phyloP scores from a whole-genome alignment of 306 rosid genomes.

The Cucumis hystrix region DNA sequence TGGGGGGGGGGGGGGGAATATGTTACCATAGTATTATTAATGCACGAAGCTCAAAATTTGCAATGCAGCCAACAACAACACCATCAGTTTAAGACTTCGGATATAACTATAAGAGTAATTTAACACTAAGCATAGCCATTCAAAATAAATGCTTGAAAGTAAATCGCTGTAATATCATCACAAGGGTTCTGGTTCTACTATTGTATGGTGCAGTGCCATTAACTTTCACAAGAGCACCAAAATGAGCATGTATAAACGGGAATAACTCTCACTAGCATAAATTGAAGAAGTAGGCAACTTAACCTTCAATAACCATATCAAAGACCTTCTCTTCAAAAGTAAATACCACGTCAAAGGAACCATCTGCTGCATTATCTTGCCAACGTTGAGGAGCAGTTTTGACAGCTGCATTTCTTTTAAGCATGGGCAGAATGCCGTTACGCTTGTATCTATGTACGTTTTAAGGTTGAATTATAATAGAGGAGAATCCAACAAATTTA shows the following conservation, averaged over 20 bases:
- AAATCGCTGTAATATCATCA: too few species aligned
- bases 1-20: too few species aligned
- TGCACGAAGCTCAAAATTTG: background rate
- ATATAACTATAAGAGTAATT: background rate
- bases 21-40: too few species aligned
- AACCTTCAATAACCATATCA: slow-evolving; percentile 92
- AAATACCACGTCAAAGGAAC: slow-evolving; percentile 66
- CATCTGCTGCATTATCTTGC: slow-evolving; percentile 90
- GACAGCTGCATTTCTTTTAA: slow-evolving; percentile 54
- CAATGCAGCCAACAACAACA: background rate
- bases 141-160: background rate
- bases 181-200: background rate
- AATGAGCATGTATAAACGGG: too few species aligned
- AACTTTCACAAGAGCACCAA: background rate
- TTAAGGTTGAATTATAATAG: slow-evolving; percentile 19
- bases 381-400: slow-evolving; percentile 89
- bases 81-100: background rate
- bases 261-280: background rate
- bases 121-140: background rate
- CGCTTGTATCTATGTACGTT: slow-evolving; percentile 50
- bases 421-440: slow-evolving; percentile 89
- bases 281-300: background rate
- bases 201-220: background rate
- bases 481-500: background rate
- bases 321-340: slow-evolving; percentile 89